Evolutionary conservation across 2,329 filamentous ascomycete species (phyloP).

Genomic region (Cladophialophora psammophila): DNA sequence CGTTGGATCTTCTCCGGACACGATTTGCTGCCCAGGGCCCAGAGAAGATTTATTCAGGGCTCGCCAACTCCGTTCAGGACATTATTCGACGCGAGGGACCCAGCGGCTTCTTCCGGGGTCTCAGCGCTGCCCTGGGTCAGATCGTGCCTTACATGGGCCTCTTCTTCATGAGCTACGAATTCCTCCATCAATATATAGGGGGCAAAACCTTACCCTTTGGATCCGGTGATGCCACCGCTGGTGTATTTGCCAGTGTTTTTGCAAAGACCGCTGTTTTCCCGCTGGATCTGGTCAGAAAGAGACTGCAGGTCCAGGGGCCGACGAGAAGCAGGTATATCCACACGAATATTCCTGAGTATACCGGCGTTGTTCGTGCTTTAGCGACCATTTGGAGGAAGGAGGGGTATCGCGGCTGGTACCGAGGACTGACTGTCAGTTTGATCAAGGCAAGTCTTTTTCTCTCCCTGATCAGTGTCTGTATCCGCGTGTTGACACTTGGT

Average conservation of each 20-base stretch:
- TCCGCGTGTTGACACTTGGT: conserved; percentile 7
- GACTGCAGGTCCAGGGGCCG: conserved; percentile 93
- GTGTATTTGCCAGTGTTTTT: conserved; percentile 77
- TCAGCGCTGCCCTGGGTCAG: conserved; percentile 81
- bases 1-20: conserved; percentile 89
- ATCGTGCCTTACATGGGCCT: conserved; percentile 97
- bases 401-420: conserved; percentile 81
- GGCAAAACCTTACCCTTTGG: conserved; percentile 70
- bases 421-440: conserved; percentile 85
- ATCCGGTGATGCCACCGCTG: conserved; percentile 82
- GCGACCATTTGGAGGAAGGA: conserved; percentile 73
- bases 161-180: conserved; percentile 91
- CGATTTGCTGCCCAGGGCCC: conserved; percentile 94
- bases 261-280: conserved; percentile 93
- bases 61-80: conserved; percentile 72
- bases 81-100: conserved; percentile 79
- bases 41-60: conserved; percentile 77
- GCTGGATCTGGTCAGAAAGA: conserved; percentile 88
- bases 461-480: neutral
- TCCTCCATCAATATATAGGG: conserved; percentile 68
- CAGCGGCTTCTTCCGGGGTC: conserved; percentile 84
- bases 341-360: conserved; percentile 86
- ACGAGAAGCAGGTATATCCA: conserved; percentile 80
- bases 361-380: conserved; percentile 70
- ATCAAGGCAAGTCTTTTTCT: conserved; percentile 68